These are phyloP conservation scores for Colletotrichum sp. DNA, from an alignment of 2,329 filamentous ascomycete species.

Conservation along the genomic window DNA sequence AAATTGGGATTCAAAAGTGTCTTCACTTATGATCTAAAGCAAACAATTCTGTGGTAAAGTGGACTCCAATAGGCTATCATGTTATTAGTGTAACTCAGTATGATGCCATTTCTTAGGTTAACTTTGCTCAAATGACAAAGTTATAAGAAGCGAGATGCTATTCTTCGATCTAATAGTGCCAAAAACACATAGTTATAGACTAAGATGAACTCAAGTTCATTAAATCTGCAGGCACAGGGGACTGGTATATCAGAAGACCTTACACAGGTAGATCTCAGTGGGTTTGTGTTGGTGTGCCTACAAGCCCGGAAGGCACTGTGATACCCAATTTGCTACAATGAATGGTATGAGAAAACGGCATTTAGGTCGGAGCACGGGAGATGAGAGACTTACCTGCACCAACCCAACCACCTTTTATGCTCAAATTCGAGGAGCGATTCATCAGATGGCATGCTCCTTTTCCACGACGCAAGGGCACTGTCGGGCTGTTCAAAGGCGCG, in stretches of 20 bases:
- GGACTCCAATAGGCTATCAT: not conserved
- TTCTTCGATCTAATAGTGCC: accelerated
- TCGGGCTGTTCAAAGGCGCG: not conserved
- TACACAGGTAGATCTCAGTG: not conserved
- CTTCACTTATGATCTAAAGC: accelerated
- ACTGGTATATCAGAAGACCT: not conserved
- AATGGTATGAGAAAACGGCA: not conserved
- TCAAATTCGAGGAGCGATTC: not conserved
- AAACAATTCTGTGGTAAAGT: not conserved
- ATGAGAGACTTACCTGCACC: not conserved
- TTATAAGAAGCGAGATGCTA: accelerated
- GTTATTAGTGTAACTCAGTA: not conserved
- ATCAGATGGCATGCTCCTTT: not conserved
- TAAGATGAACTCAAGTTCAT: accelerated
- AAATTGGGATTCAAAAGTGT: not conserved
- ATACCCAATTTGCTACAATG: not conserved
- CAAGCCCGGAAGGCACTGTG: not conserved
- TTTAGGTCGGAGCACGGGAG: not conserved
- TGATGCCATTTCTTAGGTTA: not conserved
- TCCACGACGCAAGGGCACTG: not conserved
- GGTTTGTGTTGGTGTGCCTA: not conserved
- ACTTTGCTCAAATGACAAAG: not conserved
- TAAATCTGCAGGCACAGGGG: not conserved
- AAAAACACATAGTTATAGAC: not conserved
- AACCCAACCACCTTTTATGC: not conserved